Percentiles rank a stretch among this genome's conserved stretches.
Conservation (phyloP, 192 early-diverging fungal genomes). For the Backusella tuberculispora region DNA sequence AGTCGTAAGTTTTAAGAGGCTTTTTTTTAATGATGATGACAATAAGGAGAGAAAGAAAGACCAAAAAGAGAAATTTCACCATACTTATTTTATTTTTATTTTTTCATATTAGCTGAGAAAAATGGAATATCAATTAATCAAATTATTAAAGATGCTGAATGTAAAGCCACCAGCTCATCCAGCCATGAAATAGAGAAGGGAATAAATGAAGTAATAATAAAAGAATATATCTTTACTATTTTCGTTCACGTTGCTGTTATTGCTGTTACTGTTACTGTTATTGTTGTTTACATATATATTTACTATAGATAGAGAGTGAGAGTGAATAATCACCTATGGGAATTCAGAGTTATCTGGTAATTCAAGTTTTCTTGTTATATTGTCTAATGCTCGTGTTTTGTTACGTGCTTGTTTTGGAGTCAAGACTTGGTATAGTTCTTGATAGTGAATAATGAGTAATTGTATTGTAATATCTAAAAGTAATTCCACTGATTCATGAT, state of each 20-base stretch:
- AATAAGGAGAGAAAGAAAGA: no score
- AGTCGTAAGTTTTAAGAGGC: constrained; percentile 35
- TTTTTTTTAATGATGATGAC: background rate
- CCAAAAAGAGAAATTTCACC: no score
- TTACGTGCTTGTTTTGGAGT: constrained; percentile 1
- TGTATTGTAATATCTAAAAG: constrained; percentile 14
- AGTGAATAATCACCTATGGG: background rate
- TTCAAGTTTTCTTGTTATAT: constrained; percentile 5
- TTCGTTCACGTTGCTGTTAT: no score
- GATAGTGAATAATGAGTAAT: background rate
- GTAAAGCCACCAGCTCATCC: constrained; percentile 26
- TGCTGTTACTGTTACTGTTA: no score
- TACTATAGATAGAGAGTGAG: background rate
- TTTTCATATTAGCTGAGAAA: constrained; percentile 8
- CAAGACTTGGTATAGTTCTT: constrained; percentile 1
- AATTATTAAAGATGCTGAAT: constrained; percentile 19
- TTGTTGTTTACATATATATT: background rate
- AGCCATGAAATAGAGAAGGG: background rate
- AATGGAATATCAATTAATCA: constrained; percentile 28
- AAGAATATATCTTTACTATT: no score
- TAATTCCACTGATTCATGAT: constrained; percentile 18
- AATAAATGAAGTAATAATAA: background rate
- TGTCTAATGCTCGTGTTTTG: background rate
- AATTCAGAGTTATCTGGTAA: constrained; percentile 12
- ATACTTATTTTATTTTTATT: constrained; percentile 1